These are phyloP conservation scores for Venturia nashicola DNA, from an alignment of 2,329 filamentous ascomycete species.

Conservation along the genomic window DNA sequence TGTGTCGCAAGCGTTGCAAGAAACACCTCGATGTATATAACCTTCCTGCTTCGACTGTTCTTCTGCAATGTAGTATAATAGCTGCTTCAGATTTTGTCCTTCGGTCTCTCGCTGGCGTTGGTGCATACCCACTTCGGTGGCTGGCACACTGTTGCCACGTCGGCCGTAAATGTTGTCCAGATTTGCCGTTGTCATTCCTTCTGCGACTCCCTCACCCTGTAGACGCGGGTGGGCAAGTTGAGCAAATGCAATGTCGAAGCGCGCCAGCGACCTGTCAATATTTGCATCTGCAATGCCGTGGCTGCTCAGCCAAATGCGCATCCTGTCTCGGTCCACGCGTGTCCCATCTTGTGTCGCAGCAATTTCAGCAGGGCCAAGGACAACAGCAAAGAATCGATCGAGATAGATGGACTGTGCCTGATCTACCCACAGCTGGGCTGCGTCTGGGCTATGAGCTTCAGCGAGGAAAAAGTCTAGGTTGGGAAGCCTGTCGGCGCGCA, in stretches of 20 bases:
- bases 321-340: not conserved
- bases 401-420: not conserved
- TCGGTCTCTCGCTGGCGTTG: not conserved
- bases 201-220: not conserved
- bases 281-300: not conserved
- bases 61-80: slow-evolving; percentile 86
- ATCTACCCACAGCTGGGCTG: not conserved
- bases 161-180: not conserved
- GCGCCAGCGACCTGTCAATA: not conserved
- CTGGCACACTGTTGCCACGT: slow-evolving; percentile 1
- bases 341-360: not conserved
- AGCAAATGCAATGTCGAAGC: not conserved
- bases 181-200: not conserved
- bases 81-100: slow-evolving; percentile 70
- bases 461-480: not conserved
- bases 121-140: slow-evolving; percentile 4
- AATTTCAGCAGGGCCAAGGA: not conserved
- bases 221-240: not conserved
- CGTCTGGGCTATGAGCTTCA: not conserved
- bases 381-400: not conserved
- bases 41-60: slow-evolving; percentile 80
- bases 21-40: slow-evolving; percentile 84
- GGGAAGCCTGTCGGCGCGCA: not conserved
- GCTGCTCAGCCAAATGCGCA: not conserved
- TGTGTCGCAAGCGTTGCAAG: slow-evolving; percentile 73